phyloP scores from a whole-genome alignment of 495 filamentous ascomycete genomes.

The Aspergillus kassunensis region DNA sequence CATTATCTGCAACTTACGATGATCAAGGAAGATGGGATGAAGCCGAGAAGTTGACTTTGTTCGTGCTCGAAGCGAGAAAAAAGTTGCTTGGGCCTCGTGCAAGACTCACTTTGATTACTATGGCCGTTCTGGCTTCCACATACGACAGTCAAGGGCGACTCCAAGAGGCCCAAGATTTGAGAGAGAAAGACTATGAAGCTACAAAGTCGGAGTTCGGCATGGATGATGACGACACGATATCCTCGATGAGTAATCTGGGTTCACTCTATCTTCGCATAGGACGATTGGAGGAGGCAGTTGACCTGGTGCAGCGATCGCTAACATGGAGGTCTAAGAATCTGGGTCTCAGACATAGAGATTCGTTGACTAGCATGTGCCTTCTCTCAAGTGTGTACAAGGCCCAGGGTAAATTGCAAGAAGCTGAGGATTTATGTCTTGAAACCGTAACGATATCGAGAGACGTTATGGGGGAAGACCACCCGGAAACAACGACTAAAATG shows the following conservation, averaged over 20 bases:
- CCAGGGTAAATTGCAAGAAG: slow-evolving; percentile 26
- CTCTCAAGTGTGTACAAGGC: slow-evolving; percentile 14
- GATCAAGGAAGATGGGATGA: slow-evolving; percentile 27
- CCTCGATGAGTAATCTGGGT: slow-evolving; percentile 20
- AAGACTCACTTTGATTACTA: slow-evolving; percentile 30
- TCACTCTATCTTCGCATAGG: not conserved
- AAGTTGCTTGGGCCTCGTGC: slow-evolving; percentile 28
- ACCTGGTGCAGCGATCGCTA: not conserved
- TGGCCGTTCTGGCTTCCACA: slow-evolving; percentile 26
- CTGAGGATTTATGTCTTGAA: slow-evolving; percentile 29
- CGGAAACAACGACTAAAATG: slow-evolving; percentile 15
- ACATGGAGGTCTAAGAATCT: slow-evolving; percentile 8
- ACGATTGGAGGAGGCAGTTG: slow-evolving; percentile 1
- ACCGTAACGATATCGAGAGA: slow-evolving; percentile 13
- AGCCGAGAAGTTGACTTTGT: slow-evolving; percentile 19
- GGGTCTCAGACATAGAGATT: slow-evolving; percentile 12
- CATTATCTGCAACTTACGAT: slow-evolving; percentile 23
- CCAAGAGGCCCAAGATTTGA: slow-evolving; percentile 19
- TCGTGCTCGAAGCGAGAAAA: slow-evolving; percentile 17
- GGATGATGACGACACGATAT: slow-evolving; percentile 34
- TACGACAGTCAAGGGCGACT: slow-evolving; percentile 6
- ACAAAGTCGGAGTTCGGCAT: slow-evolving; percentile 26
- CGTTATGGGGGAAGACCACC: slow-evolving; percentile 20
- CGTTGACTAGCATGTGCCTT: not conserved
- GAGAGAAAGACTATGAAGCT: slow-evolving; percentile 13